phyloP scores from a whole-genome alignment of 2,329 filamentous ascomycete genomes.

The Rhynchosporium secalis region DNA sequence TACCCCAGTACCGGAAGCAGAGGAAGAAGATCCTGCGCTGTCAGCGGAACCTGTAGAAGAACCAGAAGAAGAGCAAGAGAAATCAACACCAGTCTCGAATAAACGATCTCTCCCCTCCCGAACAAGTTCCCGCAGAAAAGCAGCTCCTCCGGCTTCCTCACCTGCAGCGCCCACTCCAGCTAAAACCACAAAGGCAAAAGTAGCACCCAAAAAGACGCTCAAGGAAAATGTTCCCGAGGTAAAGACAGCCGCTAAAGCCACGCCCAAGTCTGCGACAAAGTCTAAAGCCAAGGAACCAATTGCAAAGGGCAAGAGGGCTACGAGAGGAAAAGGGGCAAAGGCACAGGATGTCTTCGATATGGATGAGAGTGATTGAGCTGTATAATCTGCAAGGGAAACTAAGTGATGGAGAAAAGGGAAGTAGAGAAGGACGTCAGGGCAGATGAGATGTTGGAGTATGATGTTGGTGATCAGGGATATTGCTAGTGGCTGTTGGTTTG shows the following conservation, averaged over 20 bases:
- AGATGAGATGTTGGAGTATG: too few species aligned
- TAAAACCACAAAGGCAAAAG: slow-evolving; percentile 16
- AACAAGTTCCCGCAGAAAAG: slow-evolving; percentile 16
- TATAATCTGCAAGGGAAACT: neutral
- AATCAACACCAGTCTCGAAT: slow-evolving; percentile 29
- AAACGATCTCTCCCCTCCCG: slow-evolving; percentile 16
- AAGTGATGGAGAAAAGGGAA: too few species aligned
- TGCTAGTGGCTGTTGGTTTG: slow-evolving; percentile 5
- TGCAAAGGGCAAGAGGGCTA: slow-evolving; percentile 9
- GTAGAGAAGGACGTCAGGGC: too few species aligned
- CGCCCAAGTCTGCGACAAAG: slow-evolving; percentile 19
- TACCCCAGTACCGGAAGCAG: slow-evolving; percentile 37
- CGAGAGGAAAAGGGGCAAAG: slow-evolving; percentile 6
- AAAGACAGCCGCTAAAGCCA: slow-evolving; percentile 13
- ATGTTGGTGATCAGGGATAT: neutral
- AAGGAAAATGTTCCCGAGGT: slow-evolving; percentile 11
- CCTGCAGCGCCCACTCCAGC: slow-evolving; percentile 15
- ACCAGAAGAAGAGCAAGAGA: slow-evolving; percentile 24
- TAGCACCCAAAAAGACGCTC: slow-evolving; percentile 16
- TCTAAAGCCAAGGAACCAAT: slow-evolving; percentile 4
- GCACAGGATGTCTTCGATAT: slow-evolving; percentile 11
- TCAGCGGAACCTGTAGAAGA: slow-evolving; percentile 35
- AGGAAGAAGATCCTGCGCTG: slow-evolving; percentile 31
- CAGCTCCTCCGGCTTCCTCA: neutral
- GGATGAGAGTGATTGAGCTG: slow-evolving; percentile 8